Evolutionary conservation across 306 rosid genomes (phyloP).

Genomic region (Hippophae tibetana): DNA sequence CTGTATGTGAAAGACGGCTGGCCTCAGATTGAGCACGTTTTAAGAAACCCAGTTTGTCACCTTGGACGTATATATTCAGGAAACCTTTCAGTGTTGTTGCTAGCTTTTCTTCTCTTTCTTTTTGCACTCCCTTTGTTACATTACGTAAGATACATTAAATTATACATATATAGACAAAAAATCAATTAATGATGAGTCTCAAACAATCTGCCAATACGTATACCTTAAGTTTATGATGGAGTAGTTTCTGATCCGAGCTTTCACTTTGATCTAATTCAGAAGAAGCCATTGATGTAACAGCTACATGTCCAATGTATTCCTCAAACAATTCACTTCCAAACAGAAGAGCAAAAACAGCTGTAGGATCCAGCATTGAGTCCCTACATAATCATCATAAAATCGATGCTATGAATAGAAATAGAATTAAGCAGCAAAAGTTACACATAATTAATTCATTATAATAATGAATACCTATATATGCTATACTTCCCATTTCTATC

Average conservation of each 20-base stretch:
- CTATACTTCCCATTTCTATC: slow-evolving; percentile 74
- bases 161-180: no score
- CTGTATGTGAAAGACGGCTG: slow-evolving; percentile 70
- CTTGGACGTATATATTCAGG: slow-evolving; percentile 59
- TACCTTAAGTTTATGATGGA: slow-evolving; percentile 75
- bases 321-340: slow-evolving; percentile 93
- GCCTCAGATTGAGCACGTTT: slow-evolving; percentile 72
- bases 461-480: slow-evolving; percentile 43
- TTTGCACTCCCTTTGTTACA: slow-evolving; percentile 51
- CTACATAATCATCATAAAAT: slow-evolving; percentile 26
- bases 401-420: neutral
- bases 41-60: slow-evolving; percentile 65
- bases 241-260: slow-evolving; percentile 42
- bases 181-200: neutral
- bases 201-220: slow-evolving; percentile 7
- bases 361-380: slow-evolving; percentile 88
- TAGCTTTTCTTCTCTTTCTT: slow-evolving; percentile 86
- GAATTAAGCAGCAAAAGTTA: neutral
- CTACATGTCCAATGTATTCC: slow-evolving; percentile 80
- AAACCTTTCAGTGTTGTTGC: slow-evolving; percentile 47
- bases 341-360: slow-evolving; percentile 73
- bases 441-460: neutral
- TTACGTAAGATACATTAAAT: neutral
- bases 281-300: slow-evolving; percentile 90
- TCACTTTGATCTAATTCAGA: slow-evolving; percentile 55